Evolutionary conservation across 2,329 filamentous ascomycete genomes (phyloP), one percentile per base, ranked within the genome.

Genomic region (Cladosporium sp.): DNA sequence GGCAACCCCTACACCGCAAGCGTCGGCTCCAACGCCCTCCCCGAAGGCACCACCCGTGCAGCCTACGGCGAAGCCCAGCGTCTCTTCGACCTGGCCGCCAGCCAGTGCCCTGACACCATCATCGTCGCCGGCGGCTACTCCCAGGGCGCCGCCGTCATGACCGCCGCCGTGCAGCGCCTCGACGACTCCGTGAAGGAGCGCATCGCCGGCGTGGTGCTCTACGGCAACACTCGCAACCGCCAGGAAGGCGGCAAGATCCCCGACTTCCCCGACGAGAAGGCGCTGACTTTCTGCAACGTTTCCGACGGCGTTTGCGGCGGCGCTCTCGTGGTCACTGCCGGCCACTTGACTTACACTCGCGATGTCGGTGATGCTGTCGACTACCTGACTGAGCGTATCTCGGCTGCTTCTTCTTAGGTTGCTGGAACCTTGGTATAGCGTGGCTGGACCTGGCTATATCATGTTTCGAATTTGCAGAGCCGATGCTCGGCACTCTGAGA

Each of bases 61-160:
- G 56, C 55, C 13, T 53, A 62, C 25, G 43, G 49, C n/a, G 59
- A 59, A 27, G 55, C 53, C 25, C 51, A 53, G 16, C 49, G 51
- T 16, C 53, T 61, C 51, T 60, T 63, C 52, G 53, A 58, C 6
- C 43, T 56, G 25, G 62, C 61, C 19, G 41, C 50, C 18, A 57
- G 35, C 9, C 55, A 62, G 49, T 64, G 62, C 43, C 62, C 62
- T 3, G 45, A 62, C 49, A 57, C 55, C 18, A 54, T 55, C 15
- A 53, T 64, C 25, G 58, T 62, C 35, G 59, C 53, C 16, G 59
- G 54, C 22, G 62, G 62, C 8, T 64, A 64, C 50, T 69, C 64
- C 39, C 69, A 72, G 61, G 68, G 69, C 33, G 62, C 66, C 4
- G 69, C 69, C 11, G 57, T 71, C 29, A 69, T 69, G 22, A 65